Evolutionary conservation across 1,139 yeast species (phyloP).

Genomic region (Geotrichum phurueaensis): DNA sequence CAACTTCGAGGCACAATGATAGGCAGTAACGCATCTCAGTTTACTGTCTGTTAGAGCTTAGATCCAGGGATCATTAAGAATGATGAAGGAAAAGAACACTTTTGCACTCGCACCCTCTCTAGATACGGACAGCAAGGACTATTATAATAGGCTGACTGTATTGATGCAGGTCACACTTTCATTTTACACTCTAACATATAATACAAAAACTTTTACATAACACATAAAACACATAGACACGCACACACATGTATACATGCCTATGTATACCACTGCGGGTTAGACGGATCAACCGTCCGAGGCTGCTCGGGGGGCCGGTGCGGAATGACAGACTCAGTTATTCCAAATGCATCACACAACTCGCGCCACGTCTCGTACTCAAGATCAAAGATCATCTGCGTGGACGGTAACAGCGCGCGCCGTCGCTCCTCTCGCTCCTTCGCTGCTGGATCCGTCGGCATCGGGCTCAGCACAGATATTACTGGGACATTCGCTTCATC

Average conservation of each 20-base stretch:
- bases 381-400: conserved; percentile 67
- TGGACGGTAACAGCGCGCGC: conserved; percentile 34
- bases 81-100: too few relatives aligned
- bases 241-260: background rate
- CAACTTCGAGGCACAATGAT: too few relatives aligned
- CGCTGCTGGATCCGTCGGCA: conserved; percentile 27
- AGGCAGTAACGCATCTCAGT: too few relatives aligned
- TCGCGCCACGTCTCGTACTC: conserved; percentile 60
- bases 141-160: too few relatives aligned
- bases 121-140: too few relatives aligned
- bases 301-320: conserved; percentile 10
- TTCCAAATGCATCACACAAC: conserved; percentile 30
- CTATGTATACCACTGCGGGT: conserved; percentile 13
- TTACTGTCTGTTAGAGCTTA: too few relatives aligned
- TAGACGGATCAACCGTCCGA: conserved; percentile 5
- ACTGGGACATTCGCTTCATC: conserved; percentile 51
- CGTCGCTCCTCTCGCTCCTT: conserved; percentile 30
- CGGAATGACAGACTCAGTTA: conserved; percentile 22
- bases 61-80: too few relatives aligned
- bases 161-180: too few relatives aligned
- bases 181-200: conserved; percentile 19
- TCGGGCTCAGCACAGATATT: conserved; percentile 29
- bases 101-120: too few relatives aligned
- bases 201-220: conserved; percentile 24
- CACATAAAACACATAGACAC: background rate